Evolutionary conservation across 352 stramenopile genomes (phyloP), one percentile per base, ranked within the genome.

Genomic region (Halophytophthora batemanensis): DNA sequence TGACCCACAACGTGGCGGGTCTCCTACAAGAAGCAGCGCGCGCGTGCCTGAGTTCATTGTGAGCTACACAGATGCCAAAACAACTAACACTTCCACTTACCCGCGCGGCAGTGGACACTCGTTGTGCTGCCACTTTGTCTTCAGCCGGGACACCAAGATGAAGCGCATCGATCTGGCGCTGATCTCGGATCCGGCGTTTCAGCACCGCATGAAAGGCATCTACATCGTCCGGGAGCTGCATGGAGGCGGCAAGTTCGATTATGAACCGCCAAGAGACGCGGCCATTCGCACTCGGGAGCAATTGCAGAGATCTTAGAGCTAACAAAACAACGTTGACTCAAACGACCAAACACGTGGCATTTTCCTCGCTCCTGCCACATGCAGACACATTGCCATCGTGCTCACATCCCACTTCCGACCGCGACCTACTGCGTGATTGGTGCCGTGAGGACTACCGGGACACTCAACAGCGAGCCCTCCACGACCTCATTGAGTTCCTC

Each of bases 1-100:
- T 92, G 78, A 0, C 81, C 82, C 6, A 86, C 52, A 44, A 84
- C 54, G 43, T 90, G 76, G 5, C 57, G 59, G 31, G 62, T 65
- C 15, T 74, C 58, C 72, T 78, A 18, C 12, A 54, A n/a, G 37
- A 25, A 18, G 50, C 28, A 50, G 8, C 11, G 21, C 31, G 7
- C 36, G 21, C 4, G 25, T 18, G 2, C 6, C 10, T 45, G 10
- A 53, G 6, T 28, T 8, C 4, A 4, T 31, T 18, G 36, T 4
- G 44, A 46, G 34, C 29, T 17, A 42, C 15, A 42, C 18, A n/a
- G 4, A 19, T 51, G n/a, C 18, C 18, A 33, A 17, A 28, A 37
- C 11, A 44, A 28, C 12, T 11, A 14, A 21, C n/a, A 15, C 25
- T 38, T 13, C 45, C 21, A 21, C 42, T 52, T 46, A 66, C 56